Conservation (phyloP, 805 yeast species). For the Starmerella asiatica region DNA sequence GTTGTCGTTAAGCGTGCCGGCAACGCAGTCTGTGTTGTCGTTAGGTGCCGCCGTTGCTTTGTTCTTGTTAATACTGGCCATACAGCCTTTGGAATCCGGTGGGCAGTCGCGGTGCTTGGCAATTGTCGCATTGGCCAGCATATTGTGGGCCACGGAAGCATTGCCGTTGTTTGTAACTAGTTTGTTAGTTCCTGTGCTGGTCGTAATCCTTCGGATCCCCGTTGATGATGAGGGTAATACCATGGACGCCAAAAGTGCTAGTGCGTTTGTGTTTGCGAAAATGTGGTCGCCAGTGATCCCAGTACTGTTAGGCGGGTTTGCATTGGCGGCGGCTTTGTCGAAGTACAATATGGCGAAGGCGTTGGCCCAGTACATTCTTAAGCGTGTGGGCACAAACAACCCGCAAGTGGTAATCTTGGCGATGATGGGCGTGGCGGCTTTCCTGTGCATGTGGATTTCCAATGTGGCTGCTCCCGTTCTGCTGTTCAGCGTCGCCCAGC, state of each 20-base stretch:
- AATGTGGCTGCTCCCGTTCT: constrained; percentile 96
- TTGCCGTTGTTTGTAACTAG: constrained; percentile 88
- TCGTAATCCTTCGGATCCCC: constrained; percentile 58
- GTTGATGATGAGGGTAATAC: constrained; percentile 24
- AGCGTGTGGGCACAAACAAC: constrained; percentile 64
- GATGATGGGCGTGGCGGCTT: constrained; percentile 73
- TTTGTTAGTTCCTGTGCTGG: constrained; percentile 62
- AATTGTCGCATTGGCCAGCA: constrained; percentile 61
- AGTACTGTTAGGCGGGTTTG: constrained; percentile 83
- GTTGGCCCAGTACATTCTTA: constrained; percentile 66
- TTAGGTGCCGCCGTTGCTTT: constrained; percentile 36
- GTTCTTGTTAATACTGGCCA: constrained; percentile 36
- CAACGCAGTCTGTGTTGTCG: constrained; percentile 15
- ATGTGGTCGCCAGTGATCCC: constrained; percentile 96
- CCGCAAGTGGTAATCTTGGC: constrained; percentile 66
- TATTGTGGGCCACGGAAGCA: constrained; percentile 92
- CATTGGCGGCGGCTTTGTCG: constrained; percentile 86
- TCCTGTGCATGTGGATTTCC: constrained; percentile 89
- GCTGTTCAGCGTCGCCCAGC: constrained; percentile 82
- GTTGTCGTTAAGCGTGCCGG: background rate
- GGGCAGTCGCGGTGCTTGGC: constrained; percentile 74
- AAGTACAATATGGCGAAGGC: constrained; percentile 81
- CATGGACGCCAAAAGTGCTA: constrained; percentile 53
- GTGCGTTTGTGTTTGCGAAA: constrained; percentile 62
- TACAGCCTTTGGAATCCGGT: constrained; percentile 35